Evolutionary conservation across 257 asterid genomes (phyloP).

Genomic region (Ajuga chamaepitys): DNA sequence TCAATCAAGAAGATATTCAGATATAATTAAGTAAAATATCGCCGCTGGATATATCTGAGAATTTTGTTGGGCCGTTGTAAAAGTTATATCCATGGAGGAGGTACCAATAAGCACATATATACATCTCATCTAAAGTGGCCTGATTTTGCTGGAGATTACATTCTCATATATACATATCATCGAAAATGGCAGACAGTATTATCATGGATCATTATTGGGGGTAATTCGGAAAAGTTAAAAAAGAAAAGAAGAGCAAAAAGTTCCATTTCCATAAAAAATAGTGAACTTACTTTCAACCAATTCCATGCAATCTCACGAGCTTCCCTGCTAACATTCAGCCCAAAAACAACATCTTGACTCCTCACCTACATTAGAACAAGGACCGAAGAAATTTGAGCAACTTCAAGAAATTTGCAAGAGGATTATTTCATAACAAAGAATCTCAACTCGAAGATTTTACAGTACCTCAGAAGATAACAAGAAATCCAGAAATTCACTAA

Average conservation of each 20-base stretch:
- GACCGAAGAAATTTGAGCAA: background rate
- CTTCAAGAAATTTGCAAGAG: background rate
- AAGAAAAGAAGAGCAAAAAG: background rate
- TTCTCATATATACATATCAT: no score
- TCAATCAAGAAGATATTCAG: no score
- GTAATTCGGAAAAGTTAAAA: no score
- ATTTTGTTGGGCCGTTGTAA: no score
- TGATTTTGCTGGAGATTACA: no score
- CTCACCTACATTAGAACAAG: slow-evolving; percentile 51
- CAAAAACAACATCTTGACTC: slow-evolving; percentile 84
- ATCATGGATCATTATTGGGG: no score
- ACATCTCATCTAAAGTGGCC: no score
- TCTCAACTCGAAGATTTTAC: background rate
- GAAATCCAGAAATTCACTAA: slow-evolving; percentile 63
- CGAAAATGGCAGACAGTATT: no score
- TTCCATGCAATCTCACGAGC: slow-evolving; percentile 80
- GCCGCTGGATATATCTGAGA: no score
- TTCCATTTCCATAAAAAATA: background rate
- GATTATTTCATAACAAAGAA: background rate
- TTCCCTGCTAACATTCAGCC: slow-evolving; percentile 62
- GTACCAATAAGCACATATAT: no score
- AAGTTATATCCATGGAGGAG: no score
- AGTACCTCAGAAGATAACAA: slow-evolving; percentile 71
- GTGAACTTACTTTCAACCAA: slow-evolving; percentile 72
- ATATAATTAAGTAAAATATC: no score